A percentile compares a stretch with the other conserved stretches of the same genome.
Evolutionary conservation across 2,329 filamentous ascomycete species (phyloP).

Genomic region (Westerdykella aurantiaca): DNA sequence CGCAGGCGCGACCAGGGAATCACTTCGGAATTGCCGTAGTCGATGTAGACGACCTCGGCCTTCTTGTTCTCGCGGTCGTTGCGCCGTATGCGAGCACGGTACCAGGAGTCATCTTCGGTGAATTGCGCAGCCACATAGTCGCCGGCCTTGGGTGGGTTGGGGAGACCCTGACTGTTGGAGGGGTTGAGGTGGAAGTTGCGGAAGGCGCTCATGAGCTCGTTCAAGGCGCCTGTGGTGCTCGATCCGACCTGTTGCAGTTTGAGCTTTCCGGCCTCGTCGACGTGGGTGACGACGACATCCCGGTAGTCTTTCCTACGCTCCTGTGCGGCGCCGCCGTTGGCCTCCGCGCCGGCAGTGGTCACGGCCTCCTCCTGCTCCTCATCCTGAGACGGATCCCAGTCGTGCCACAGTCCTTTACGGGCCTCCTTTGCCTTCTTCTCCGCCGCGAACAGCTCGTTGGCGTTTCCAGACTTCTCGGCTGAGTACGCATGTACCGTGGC

Average conservation of each 20-base stretch:
- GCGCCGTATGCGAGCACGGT: constrained; percentile 81
- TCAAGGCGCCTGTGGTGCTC: constrained; percentile 75
- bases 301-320: constrained; percentile 82
- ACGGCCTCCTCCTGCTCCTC: constrained; percentile 50
- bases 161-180: constrained; percentile 68
- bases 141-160: constrained; percentile 77
- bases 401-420: constrained; percentile 82
- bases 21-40: constrained; percentile 92
- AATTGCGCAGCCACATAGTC: constrained; percentile 91
- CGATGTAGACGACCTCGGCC: constrained; percentile 87
- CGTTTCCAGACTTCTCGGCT: constrained; percentile 89
- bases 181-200: constrained; percentile 82
- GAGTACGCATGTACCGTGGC: constrained; percentile 92
- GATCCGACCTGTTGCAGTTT: constrained; percentile 84
- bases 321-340: constrained; percentile 45
- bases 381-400: constrained; percentile 89
- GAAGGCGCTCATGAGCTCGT: constrained; percentile 86
- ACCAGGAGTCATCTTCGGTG: constrained; percentile 85
- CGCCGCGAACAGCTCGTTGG: constrained; percentile 77
- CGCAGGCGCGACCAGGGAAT: constrained; percentile 80
- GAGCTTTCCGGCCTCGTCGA: constrained; percentile 73
- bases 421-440: constrained; percentile 86
- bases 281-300: constrained; percentile 85
- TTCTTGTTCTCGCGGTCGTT: constrained; percentile 85
- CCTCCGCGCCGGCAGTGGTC: constrained; percentile 44